A percentile compares a stretch with the other conserved stretches of the same genome.
These are phyloP conservation scores for Heliocybe sulcata DNA, from an alignment of 1,284 basidiomycete species.

Conservation along the genomic window DNA sequence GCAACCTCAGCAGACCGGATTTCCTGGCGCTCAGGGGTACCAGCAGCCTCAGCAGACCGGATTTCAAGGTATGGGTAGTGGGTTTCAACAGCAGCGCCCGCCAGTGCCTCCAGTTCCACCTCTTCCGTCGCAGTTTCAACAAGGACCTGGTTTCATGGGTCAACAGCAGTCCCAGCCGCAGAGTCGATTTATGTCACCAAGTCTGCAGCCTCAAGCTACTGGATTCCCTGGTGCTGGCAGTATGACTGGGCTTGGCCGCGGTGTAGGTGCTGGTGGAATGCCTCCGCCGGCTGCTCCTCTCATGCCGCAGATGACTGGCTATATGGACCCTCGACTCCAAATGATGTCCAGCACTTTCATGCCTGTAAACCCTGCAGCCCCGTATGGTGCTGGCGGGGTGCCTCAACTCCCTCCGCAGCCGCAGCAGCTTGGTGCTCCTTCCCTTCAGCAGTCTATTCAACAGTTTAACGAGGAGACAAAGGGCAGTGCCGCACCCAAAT, in stretches of 20 bases:
- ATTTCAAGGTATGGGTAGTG: conserved; percentile 28
- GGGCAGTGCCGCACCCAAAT: conserved; percentile 63
- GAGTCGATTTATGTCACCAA: conserved; percentile 23
- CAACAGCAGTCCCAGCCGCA: conserved; percentile 40
- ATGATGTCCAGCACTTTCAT: conserved; percentile 87
- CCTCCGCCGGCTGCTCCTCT: conserved; percentile 33
- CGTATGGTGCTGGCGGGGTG: conserved; percentile 50
- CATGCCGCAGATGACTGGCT: conserved; percentile 77
- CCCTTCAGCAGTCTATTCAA: conserved; percentile 72
- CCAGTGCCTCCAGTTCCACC: conserved; percentile 56
- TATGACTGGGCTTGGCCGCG: conserved; percentile 49
- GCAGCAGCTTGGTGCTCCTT: conserved; percentile 40
- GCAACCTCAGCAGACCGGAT: conserved; percentile 21
- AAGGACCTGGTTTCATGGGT: conserved; percentile 31
- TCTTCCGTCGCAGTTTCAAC: conserved; percentile 50
- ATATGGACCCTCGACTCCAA: conserved; percentile 72
- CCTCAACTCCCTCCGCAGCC: conserved; percentile 68
- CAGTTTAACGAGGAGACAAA: conserved; percentile 73
- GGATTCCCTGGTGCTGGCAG: conserved; percentile 40
- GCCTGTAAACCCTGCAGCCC: conserved; percentile 61
- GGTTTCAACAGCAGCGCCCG: conserved; percentile 41
- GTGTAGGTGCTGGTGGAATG: conserved; percentile 23
- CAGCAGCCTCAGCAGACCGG: conserved; percentile 37
- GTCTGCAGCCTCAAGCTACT: conserved; percentile 3
- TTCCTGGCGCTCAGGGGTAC: conserved; percentile 30